A percentile compares a stretch with the other conserved stretches of the same genome.
Conservation (phyloP, 2,329 filamentous ascomycete genomes). For the Plenodomus biglobosus region DNA sequence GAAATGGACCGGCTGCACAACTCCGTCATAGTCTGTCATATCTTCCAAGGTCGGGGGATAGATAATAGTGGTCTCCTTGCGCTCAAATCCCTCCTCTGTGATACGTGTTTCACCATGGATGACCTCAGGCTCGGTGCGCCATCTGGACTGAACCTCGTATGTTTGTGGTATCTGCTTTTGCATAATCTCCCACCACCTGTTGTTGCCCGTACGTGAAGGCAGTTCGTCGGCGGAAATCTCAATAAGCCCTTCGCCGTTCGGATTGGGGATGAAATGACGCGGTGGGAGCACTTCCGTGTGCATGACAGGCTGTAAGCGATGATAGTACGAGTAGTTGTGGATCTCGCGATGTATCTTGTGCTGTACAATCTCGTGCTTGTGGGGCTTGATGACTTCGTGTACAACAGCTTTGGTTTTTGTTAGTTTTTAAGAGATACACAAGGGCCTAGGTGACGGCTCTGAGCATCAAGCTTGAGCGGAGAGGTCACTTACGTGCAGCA, state of each 20-base stretch:
- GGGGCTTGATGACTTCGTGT: slow-evolving; percentile 52
- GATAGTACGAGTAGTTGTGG: slow-evolving; percentile 56
- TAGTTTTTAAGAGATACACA: background rate
- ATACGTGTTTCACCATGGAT: slow-evolving; percentile 44
- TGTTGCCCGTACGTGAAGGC: slow-evolving; percentile 34
- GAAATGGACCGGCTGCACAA: slow-evolving; percentile 35
- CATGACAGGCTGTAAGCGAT: slow-evolving; percentile 56
- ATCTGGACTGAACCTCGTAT: slow-evolving; percentile 5
- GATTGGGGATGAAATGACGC: slow-evolving; percentile 52
- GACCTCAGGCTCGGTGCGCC: slow-evolving; percentile 40
- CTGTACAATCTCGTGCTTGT: slow-evolving; percentile 51
- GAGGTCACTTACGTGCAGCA: slow-evolving; percentile 43
- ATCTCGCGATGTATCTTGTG: slow-evolving; percentile 56
- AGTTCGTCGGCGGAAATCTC: slow-evolving; percentile 52
- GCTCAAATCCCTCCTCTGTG: slow-evolving; percentile 45
- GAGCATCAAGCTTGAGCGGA: background rate
- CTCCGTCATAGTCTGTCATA: slow-evolving; percentile 29
- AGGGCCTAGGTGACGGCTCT: background rate
- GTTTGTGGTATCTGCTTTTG: slow-evolving; percentile 20
- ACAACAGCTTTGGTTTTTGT: slow-evolving; percentile 47
- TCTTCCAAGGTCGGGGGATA: slow-evolving; percentile 49
- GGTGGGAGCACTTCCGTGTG: slow-evolving; percentile 57
- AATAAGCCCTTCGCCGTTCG: slow-evolving; percentile 39
- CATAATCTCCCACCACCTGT: slow-evolving; percentile 34
- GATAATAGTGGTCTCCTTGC: slow-evolving; percentile 50